Base-by-base conservation (phyloP, 306 rosid species). In the Prunus armeniaca region DNA sequence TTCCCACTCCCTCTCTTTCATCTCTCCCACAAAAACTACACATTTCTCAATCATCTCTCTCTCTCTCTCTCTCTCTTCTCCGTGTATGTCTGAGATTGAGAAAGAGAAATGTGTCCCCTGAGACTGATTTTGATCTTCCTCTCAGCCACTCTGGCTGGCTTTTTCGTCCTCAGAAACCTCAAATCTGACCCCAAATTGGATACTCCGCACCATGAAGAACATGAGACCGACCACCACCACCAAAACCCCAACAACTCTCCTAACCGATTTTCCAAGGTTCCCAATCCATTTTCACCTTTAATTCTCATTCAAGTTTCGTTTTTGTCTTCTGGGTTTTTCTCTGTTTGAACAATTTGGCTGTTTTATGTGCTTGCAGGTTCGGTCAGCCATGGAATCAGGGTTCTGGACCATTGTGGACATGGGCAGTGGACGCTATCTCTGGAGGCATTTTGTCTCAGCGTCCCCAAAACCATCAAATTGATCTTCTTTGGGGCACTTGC, bases 101-200 rank as follows among this genome's bases (percentile, higher is more conserved):
- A 46, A 50, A 14, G 63, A 73, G 72, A 80, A 61, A 94, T 94
- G 98, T 94, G 98, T 78, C 98, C 98, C 22, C 85, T 94, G 27
- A 78, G 97, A 58, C 50, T 94, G 55, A 89, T 94, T 70, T 89
- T 94, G 69, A 82, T 94, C 10, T 94, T 94, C 86, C 91, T 94
- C 73, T 92, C 98, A 3, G 98, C 98, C 75, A 94, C 97, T 60
- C 93, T 94, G 19, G 98, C 98, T 80, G 98, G 98, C 38, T 90
- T 90, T 89, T 89, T 92, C 56, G 87, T 94, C 67, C 78, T 94
- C 89, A 78, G 97, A 22, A 94, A 87, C 85, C 84, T 94, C 89
- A 85, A 91, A 79, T 90, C 90, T 28, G 86, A 79, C 2, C 76
- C 87, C 64, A 13, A 62, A 18, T 41, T 54, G 20, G 24, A 76